phyloP scores from a whole-genome alignment of 129 eudicot species.

The Tanacetum coccineum region DNA sequence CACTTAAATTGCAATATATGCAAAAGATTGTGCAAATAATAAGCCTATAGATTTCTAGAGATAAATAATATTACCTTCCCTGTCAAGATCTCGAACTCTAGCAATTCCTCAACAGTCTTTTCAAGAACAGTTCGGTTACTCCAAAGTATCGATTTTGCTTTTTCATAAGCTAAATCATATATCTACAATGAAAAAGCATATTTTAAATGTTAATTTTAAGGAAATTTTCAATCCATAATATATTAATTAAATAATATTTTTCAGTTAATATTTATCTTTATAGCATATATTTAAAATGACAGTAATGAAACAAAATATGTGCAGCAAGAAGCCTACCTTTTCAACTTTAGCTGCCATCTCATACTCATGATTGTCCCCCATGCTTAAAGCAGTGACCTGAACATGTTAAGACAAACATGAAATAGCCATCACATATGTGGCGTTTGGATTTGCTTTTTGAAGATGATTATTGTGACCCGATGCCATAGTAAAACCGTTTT shows the following conservation, averaged over 20 bases:
- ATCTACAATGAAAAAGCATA: conserved; percentile 43
- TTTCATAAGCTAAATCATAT: conserved; percentile 77
- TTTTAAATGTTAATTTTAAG: neutral
- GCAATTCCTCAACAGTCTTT: conserved; percentile 73
- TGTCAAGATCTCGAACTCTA: conserved; percentile 69
- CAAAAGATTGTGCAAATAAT: neutral
- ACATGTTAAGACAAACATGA: conserved; percentile 1
- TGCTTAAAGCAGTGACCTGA: conserved; percentile 51
- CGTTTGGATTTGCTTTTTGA: neutral
- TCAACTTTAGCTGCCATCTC: conserved; percentile 95
- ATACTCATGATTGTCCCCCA: conserved; percentile 74
- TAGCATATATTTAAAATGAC: too few species aligned
- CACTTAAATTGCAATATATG: neutral
- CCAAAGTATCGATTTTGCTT: conserved; percentile 76
- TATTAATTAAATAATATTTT: neutral
- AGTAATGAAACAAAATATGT: neutral
- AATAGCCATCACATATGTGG: conserved; percentile 3
- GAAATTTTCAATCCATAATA: conserved; percentile 12
- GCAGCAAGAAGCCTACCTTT: conserved; percentile 44
- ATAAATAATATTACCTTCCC: conserved; percentile 57
- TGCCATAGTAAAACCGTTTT: neutral
- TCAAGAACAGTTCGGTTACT: conserved; percentile 68
- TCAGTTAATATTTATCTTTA: too few species aligned
- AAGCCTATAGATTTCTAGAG: neutral
- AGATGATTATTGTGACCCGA: neutral